Percentiles rank a stretch among this genome's conserved stretches.
These are phyloP conservation scores for Blastobotrys americana DNA, from an alignment of 805 yeast genomes.

Conservation along the genomic window DNA sequence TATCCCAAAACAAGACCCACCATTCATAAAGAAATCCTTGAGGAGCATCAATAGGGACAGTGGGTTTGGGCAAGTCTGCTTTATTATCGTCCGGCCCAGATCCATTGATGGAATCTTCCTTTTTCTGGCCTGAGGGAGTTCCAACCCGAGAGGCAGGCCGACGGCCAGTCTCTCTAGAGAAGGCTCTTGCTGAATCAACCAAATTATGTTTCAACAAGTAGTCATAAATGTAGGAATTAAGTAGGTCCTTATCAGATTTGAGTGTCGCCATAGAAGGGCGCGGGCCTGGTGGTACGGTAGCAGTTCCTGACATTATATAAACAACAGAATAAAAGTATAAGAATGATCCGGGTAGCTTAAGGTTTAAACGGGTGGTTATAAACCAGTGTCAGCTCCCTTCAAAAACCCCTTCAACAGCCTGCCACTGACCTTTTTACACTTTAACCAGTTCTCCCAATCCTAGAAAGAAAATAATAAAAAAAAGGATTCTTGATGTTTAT, in stretches of 20 bases:
- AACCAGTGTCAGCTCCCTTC: no score
- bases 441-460: no score
- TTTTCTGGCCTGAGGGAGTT: slow-evolving; percentile 8
- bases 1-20: slow-evolving; percentile 97
- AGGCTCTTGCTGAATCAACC: slow-evolving; percentile 63
- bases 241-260: slow-evolving; percentile 24
- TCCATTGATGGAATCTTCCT: slow-evolving; percentile 2
- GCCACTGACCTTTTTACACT: no score
- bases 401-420: no score
- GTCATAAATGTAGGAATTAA: slow-evolving; percentile 83
- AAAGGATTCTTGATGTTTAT: no score
- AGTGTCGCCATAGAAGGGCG: background rate
- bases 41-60: slow-evolving; percentile 60
- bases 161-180: slow-evolving; percentile 64
- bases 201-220: slow-evolving; percentile 69
- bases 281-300: background rate
- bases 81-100: background rate
- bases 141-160: slow-evolving; percentile 1
- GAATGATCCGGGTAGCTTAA: no score
- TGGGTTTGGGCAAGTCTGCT: slow-evolving; percentile 16
- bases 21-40: slow-evolving; percentile 85
- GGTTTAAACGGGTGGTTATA: no score
- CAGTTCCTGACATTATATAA: no score
- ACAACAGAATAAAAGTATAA: no score
- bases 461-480: no score